Evolutionary conservation across 2,329 filamentous ascomycete genomes (phyloP).

Genomic region (Sordariomycetes sp.): DNA sequence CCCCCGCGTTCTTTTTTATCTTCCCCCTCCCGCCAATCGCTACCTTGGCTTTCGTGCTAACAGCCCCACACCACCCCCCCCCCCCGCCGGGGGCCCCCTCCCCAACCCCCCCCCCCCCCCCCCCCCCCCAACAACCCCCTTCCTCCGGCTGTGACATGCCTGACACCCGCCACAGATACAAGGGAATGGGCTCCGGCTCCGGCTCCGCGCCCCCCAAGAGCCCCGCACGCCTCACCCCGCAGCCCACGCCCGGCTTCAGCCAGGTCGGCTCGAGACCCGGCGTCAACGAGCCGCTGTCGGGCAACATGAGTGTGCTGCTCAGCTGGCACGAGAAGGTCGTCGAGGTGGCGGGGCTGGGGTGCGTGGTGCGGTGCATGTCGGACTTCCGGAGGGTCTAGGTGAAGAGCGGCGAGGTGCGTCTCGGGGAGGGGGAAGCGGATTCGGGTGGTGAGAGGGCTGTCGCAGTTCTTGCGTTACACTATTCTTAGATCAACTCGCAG

Average conservation of each 20-base stretch:
- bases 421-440: background rate
- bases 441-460: background rate
- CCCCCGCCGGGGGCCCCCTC: no score
- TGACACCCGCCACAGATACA: conserved; percentile 48
- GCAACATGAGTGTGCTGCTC: conserved; percentile 89
- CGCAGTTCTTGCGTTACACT: background rate
- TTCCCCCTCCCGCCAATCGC: no score
- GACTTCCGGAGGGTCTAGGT: conserved; percentile 66
- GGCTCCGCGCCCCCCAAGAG: conserved; percentile 30
- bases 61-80: no score
- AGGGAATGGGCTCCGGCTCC: conserved; percentile 57
- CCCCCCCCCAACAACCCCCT: background rate
- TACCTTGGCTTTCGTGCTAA: no score
- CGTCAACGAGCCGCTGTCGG: conserved; percentile 56
- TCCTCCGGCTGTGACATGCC: background rate
- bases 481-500: background rate
- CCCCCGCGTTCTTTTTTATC: no score
- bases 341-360: conserved; percentile 80
- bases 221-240: conserved; percentile 43
- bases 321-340: conserved; percentile 99
- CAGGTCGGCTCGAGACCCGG: conserved; percentile 52
- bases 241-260: conserved; percentile 71
- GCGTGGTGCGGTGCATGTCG: conserved; percentile 89
- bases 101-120: no score
- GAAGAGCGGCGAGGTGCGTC: background rate